Percentiles rank a stretch among this genome's conserved stretches.
phyloP scores from a whole-genome alignment of 495 filamentous ascomycete species.

The Aspergillus conjunctus region DNA sequence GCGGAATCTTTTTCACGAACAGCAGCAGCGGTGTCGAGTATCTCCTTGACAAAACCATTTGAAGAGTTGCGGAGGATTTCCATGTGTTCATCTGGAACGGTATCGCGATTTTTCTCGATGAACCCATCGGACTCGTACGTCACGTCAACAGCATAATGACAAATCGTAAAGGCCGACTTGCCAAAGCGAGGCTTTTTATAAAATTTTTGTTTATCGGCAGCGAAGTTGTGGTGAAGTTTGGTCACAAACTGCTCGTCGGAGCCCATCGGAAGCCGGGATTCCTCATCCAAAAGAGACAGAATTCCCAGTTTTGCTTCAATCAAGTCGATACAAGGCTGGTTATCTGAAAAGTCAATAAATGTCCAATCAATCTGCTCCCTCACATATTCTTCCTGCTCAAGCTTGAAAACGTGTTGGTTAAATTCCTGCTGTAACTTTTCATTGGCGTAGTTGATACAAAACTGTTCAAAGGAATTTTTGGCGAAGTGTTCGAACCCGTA shows the following conservation, averaged over 20 bases:
- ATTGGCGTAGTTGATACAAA: conserved; percentile 99
- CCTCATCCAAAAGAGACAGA: conserved; percentile 89
- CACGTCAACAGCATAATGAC: conserved; percentile 97
- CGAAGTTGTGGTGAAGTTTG: conserved; percentile 95
- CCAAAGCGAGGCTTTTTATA: conserved; percentile 99
- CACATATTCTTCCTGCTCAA: conserved; percentile 98
- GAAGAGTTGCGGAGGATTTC: conserved; percentile 82
- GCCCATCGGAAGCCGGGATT: conserved; percentile 94
- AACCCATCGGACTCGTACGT: conserved; percentile 99
- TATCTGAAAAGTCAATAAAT: conserved; percentile 99
- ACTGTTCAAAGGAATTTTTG: conserved; percentile 99
- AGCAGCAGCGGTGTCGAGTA: conserved; percentile 79
- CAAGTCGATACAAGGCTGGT: conserved; percentile 98
- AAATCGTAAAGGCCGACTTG: conserved; percentile 96
- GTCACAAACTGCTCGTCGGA: conserved; percentile 97
- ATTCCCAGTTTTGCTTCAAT: conserved; percentile 97
- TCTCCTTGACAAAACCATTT: conserved; percentile 82
- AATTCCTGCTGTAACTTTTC: conserved; percentile 99
- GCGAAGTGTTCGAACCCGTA: conserved; percentile 99
- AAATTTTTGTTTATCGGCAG: conserved; percentile 88
- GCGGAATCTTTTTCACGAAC: conserved; percentile 89
- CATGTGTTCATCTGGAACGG: conserved; percentile 97
- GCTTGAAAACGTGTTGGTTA: conserved; percentile 99
- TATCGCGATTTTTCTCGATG: conserved; percentile 99
- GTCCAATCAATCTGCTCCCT: conserved; percentile 98